Evolutionary conservation across 2,329 filamentous ascomycete species (phyloP).

Genomic region (Dendryphion nanum): DNA sequence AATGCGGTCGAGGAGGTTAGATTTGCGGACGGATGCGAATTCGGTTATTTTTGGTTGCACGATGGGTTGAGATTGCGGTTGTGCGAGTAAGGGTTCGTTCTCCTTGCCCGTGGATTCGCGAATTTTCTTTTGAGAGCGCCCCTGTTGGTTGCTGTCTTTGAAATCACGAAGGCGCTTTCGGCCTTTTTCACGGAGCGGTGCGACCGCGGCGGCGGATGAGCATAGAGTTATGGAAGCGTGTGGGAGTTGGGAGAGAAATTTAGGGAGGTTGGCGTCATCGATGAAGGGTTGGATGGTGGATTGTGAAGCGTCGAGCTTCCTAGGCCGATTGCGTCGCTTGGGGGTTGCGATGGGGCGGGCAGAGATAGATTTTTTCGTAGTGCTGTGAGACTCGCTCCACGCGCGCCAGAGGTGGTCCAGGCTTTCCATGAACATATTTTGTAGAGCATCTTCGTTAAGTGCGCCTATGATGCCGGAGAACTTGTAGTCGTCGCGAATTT

Average conservation of each 20-base stretch:
- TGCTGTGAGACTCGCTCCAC: slow-evolving; percentile 28
- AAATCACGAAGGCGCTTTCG: slow-evolving; percentile 68
- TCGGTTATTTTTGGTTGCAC: slow-evolving; percentile 37
- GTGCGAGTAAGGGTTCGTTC: slow-evolving; percentile 20
- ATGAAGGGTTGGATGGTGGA: slow-evolving; percentile 49
- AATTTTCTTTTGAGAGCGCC: slow-evolving; percentile 30
- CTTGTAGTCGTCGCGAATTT: slow-evolving; percentile 32
- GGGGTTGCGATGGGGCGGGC: slow-evolving; percentile 28
- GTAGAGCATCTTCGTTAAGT: slow-evolving; percentile 49
- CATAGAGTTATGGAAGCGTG: slow-evolving; percentile 54
- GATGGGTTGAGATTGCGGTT: slow-evolving; percentile 15
- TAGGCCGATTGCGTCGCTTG: slow-evolving; percentile 34
- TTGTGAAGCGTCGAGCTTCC: slow-evolving; percentile 35
- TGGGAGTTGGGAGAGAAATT: slow-evolving; percentile 59
- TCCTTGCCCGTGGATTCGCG: slow-evolving; percentile 29
- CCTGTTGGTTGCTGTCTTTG: slow-evolving; percentile 56
- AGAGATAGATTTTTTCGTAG: slow-evolving; percentile 14
- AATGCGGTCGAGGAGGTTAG: slow-evolving; percentile 51
- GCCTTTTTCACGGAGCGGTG: slow-evolving; percentile 62
- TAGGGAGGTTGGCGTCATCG: slow-evolving; percentile 32
- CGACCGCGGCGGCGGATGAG: slow-evolving; percentile 52
- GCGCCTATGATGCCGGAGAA: slow-evolving; percentile 25
- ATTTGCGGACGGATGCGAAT: slow-evolving; percentile 41
- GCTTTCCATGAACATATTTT: slow-evolving; percentile 50
- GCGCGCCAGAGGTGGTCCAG: slow-evolving; percentile 47